Base-by-base conservation (phyloP, 2,329 filamentous ascomycete species). In the Fusarium sp. region DNA sequence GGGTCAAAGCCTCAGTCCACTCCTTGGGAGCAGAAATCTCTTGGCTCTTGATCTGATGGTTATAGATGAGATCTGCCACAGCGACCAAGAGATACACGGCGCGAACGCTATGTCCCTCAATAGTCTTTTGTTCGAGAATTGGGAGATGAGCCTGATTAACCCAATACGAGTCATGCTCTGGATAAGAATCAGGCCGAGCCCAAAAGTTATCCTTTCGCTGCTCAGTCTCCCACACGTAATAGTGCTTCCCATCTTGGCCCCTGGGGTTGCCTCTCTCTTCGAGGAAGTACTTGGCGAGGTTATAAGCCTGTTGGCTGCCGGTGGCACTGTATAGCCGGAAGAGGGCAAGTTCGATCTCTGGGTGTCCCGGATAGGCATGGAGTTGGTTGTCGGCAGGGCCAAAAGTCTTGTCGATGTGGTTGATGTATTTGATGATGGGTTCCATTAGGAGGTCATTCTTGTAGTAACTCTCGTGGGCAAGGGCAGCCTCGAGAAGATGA, bases 11-110 rank as follows among this genome's bases (percentile, higher is more conserved):
- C 0, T 78, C 76, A 18, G 81, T 68, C 74, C 85, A 85, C 3
- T 64, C 48, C 23, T 68, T 14, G 1, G 45, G 61, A 8, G 27
- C 80, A 74, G 13, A 76, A 39, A 58, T 76, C 73, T 10, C 70
- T 67, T 18, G 77, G 27, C 54, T 79, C 66, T 18, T 73, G 68
- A 5, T n/a, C 30, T 63, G 20, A 27, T 66, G n/a, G 10, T 75
- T 50, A 41, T 65, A 54, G 1, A 88, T 77, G 6, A 92, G 79
- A 75, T 92, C 90, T 1, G 90, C 87, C 0, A 88, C 88, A 0
- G 87, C 89, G 2, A 88, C 90, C 6, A 91, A 82, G 2, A 92
- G 84, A 75, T 92, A 92, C 85, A 91, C 87, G 0, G 88, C 89
- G 10, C 90, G 84, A 1, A 92, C 90, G 0, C 87, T 85, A 66